Conservation (phyloP, 306 rosid species). For the Fragaria ananassa region DNA sequence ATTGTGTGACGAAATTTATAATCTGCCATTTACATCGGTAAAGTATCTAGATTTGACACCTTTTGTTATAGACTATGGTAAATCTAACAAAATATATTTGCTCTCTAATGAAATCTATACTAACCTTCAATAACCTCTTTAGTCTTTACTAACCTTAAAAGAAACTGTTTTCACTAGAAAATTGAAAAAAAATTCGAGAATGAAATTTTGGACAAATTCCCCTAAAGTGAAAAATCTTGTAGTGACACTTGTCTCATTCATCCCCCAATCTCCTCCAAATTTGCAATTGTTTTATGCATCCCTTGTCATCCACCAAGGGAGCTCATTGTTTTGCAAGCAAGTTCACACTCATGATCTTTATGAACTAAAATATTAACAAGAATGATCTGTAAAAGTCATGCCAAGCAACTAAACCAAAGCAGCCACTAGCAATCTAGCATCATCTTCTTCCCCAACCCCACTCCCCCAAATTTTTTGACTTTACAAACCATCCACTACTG, state of each 20-base stretch:
- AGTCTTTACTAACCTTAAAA: no score
- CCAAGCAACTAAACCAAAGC: constrained; percentile 6
- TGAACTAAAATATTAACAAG: background rate
- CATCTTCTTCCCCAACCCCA: constrained; percentile 19
- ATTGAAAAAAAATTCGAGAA: no score
- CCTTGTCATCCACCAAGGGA: background rate
- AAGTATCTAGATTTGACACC: no score
- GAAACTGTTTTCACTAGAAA: no score
- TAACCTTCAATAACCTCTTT: no score
- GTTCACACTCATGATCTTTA: background rate
- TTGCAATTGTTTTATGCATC: background rate
- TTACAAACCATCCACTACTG: constrained; percentile 19
- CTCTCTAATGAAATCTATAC: no score
- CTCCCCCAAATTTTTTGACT: constrained; percentile 24
- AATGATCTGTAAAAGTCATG: constrained; percentile 7
- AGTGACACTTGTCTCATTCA: background rate
- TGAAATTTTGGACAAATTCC: background rate
- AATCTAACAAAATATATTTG: no score
- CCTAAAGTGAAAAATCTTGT: no score
- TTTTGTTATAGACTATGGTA: no score
- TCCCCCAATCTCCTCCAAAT: background rate
- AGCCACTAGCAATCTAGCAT: constrained; percentile 10
- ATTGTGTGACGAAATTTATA: no score
- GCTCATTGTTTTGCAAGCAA: background rate
- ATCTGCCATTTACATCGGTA: no score